A percentile compares a stretch with the other conserved stretches of the same genome.
Conservation (phyloP, 1,284 basidiomycete genomes). For the Pseudozyma sp. region DNA sequence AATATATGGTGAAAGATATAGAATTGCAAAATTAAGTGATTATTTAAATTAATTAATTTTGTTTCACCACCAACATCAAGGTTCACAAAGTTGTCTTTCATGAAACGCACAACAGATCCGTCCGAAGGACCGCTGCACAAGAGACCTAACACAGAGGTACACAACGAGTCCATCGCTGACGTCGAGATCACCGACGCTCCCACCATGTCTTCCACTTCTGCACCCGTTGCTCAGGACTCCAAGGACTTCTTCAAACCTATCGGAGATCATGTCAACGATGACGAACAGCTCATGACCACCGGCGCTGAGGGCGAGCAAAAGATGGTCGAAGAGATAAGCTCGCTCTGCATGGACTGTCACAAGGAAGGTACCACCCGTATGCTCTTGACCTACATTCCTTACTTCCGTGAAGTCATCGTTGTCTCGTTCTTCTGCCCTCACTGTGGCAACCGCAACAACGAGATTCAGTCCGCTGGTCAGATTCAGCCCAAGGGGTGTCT, state of each 20-base stretch:
- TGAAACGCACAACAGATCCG: slow-evolving; percentile 46
- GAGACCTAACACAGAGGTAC: slow-evolving; percentile 36
- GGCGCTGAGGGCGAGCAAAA: slow-evolving; percentile 42
- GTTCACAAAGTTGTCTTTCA: slow-evolving; percentile 6
- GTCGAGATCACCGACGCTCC: slow-evolving; percentile 36
- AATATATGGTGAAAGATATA: too few relatives aligned
- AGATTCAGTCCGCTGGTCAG: slow-evolving; percentile 89
- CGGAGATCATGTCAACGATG: slow-evolving; percentile 48
- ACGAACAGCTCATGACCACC: slow-evolving; percentile 7
- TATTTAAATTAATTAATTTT: not conserved
- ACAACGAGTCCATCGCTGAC: slow-evolving; percentile 20
- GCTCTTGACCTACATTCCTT: slow-evolving; percentile 94
- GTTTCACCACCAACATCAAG: not conserved
- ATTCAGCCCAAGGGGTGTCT: slow-evolving; percentile 76
- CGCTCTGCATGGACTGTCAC: slow-evolving; percentile 92
- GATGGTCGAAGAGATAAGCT: slow-evolving; percentile 75
- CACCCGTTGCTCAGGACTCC: slow-evolving; percentile 13
- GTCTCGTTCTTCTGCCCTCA: slow-evolving; percentile 96
- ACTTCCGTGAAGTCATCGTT: slow-evolving; percentile 93
- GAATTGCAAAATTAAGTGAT: not conserved
- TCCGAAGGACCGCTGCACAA: slow-evolving; percentile 36
- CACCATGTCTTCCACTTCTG: slow-evolving; percentile 33
- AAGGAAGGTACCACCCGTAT: slow-evolving; percentile 92
- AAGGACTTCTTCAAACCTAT: slow-evolving; percentile 61
- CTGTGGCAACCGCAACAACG: slow-evolving; percentile 91